Base-by-base conservation (phyloP, 257 asterid genomes). In the Mitragyna speciosa region DNA sequence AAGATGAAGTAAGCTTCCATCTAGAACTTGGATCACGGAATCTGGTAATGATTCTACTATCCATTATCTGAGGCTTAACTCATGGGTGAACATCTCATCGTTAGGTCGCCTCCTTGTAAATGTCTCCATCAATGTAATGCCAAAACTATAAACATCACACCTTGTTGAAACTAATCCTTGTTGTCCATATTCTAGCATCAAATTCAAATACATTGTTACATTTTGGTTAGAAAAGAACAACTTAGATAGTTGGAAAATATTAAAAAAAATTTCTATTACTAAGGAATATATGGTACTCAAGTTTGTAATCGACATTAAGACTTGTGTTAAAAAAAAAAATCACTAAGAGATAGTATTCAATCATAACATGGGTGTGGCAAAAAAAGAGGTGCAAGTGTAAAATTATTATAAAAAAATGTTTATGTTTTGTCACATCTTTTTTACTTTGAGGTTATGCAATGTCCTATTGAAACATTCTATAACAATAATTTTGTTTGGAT, bases 71-170 rank as follows among this genome's bases (percentile, higher is more conserved):
- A 81, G 22, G 47, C 56, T 56, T 17, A 39, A 15, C 12, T 54
- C 56, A 7, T 73, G 48, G 0, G 12, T 61, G n/a, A 81, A 67
- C 76, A 79, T 72, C 6, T 72, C 83, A 79, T 79, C 74, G 9
- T 24, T 72, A 1, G 83, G 83, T 7, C 47, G 48, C 39, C 43
- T 72, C 36, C 54, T 48, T 0, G 68, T 79, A 64, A 72, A 79
- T 47, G 72, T 61, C 58, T 79, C 78, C 74, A 79, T 76, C 68
- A 79, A 33, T 43, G 63, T 51, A 28, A 80, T 67, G 17, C 83
- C 83, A 74, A 72, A 80, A 17, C 80, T 74, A 49, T 72, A 79
- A 33, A 79, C 74, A 48, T 79, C 83, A 79, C 67, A 47, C 28
- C 20, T 72, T 28, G 24, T 71, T n/a, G 76, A 64, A 11, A 64